Conservation (phyloP, 108 stramenopile species). For the Cylindrotheca closterium region DNA sequence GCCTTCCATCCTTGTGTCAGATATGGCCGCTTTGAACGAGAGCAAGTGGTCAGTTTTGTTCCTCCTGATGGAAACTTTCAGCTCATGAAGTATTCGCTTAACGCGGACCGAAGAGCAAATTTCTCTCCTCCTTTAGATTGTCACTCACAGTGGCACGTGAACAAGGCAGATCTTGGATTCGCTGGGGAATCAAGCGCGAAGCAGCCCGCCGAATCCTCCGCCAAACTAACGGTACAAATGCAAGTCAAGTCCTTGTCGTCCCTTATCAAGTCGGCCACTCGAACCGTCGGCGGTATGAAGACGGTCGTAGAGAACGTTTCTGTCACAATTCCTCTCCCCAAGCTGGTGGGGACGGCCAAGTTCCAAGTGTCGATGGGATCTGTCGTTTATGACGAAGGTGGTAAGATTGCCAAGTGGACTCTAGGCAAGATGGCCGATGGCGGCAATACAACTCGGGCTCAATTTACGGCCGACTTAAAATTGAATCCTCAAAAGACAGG, state of each 20-base stretch:
- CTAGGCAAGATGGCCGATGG: slow-evolving; percentile 83
- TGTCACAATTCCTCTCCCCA: slow-evolving; percentile 93
- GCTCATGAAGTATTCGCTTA: slow-evolving; percentile 94
- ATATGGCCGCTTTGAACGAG: slow-evolving; percentile 89
- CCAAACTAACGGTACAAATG: slow-evolving; percentile 53
- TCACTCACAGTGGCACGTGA: slow-evolving; percentile 69
- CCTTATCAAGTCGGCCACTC: slow-evolving; percentile 55
- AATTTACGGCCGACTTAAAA: slow-evolving; percentile 24
- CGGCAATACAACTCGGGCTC: slow-evolving; percentile 18
- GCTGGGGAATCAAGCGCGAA: background rate
- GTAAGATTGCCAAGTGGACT: slow-evolving; percentile 94
- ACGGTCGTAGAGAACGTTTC: slow-evolving; percentile 88
- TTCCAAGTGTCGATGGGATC: slow-evolving; percentile 76
- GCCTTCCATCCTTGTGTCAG: slow-evolving; percentile 99
- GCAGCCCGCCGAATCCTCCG: slow-evolving; percentile 20
- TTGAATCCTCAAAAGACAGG: slow-evolving; percentile 28
- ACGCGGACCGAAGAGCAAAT: slow-evolving; percentile 20
- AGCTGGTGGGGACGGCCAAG: slow-evolving; percentile 79
- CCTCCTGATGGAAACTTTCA: slow-evolving; percentile 98
- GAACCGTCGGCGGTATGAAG: slow-evolving; percentile 53
- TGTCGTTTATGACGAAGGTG: slow-evolving; percentile 93
- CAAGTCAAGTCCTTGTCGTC: slow-evolving; percentile 67
- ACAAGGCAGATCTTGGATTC: slow-evolving; percentile 15
- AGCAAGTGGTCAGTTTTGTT: slow-evolving; percentile 94
- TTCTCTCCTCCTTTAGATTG: slow-evolving; percentile 83